phyloP scores from a whole-genome alignment of 208 protist genomes.

The Leptomonas pyrrhocoris region DNA sequence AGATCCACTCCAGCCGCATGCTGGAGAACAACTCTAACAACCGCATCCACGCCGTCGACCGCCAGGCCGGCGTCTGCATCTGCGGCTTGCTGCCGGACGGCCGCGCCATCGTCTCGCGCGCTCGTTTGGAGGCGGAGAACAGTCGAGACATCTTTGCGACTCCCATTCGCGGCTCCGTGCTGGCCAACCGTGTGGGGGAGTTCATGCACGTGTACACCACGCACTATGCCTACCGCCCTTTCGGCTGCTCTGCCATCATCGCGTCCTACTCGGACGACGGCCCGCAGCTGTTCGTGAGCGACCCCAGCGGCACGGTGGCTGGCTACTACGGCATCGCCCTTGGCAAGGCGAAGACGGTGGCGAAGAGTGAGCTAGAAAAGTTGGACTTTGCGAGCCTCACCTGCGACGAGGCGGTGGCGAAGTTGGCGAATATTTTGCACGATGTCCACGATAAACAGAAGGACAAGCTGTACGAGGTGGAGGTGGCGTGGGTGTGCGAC shows the following conservation, averaged over 20 bases:
- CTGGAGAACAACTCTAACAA: slow-evolving; percentile 94
- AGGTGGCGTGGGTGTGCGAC: slow-evolving; percentile 97
- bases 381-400: slow-evolving; percentile 95
- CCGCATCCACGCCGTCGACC: slow-evolving; percentile 95
- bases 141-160: slow-evolving; percentile 93
- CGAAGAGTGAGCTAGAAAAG: slow-evolving; percentile 99
- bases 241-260: slow-evolving; percentile 96
- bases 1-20: slow-evolving; percentile 97
- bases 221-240: slow-evolving; percentile 95
- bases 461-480: slow-evolving; percentile 98
- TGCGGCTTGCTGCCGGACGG: slow-evolving; percentile 97
- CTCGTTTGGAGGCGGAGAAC: slow-evolving; percentile 92
- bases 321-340: slow-evolving; percentile 96
- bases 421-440: slow-evolving; percentile 94
- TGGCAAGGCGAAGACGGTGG: slow-evolving; percentile 98
- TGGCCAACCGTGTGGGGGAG: slow-evolving; percentile 88
- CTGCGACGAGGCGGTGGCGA: slow-evolving; percentile 93
- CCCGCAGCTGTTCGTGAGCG: slow-evolving; percentile 96
- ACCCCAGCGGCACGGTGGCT: slow-evolving; percentile 96
- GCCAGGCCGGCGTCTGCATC: slow-evolving; percentile 93
- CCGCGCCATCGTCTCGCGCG: slow-evolving; percentile 93
- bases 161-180: slow-evolving; percentile 92
- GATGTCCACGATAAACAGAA: slow-evolving; percentile 83
- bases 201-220: slow-evolving; percentile 97
- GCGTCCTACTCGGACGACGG: slow-evolving; percentile 94